Evolutionary conservation across 441 rosid species (phyloP), one percentile per base, ranked within the genome.

Genomic region (Pelargonium fulgidum): DNA sequence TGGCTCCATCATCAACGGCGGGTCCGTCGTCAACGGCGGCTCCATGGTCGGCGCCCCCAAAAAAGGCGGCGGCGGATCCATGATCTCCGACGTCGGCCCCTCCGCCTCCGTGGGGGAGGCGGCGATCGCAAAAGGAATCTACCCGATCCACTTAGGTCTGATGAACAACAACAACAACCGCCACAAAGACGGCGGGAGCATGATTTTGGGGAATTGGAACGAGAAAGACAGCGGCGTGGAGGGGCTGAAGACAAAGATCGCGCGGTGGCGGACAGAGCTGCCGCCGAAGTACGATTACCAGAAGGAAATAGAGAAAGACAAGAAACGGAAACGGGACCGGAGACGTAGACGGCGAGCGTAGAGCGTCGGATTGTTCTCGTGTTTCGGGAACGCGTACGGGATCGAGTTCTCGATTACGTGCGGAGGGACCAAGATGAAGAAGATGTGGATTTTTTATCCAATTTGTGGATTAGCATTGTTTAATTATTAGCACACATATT

Each of bases 41-140:
- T 48, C 54, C 14, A 14, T 48, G 13, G 14, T 48, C 54, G 17
- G 17, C 16, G 56, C 5, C 16, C 56, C 56, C 0, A 52, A 22
- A 0, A 74, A 66, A 2, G 75, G 73, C 0, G 68, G 78, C 1
- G 85, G 90, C n/a, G n/a, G n/a, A 4, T 86, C 95, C 76, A 45
- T 84, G 80, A 79, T 92, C 71, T 85, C 74, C 17, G 97, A 92
- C 48, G 85, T 91, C 7, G 99, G 97, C 33, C 99, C 99, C 0
- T 94, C 99, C 0, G 97, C 97, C 0, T 94, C 97, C 1, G 85
- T 91, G 1, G 97, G 91, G 7, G 99, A 97, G 2, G 97, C 96
- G 0, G 97, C 99, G 7, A 94, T 91, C 4, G 93, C 99, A 0
- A 86, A 80, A 39, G 97, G 97, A 16, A 69, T 94, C 75, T 87